Base-by-base conservation (phyloP, 2,329 filamentous ascomycete genomes). In the Penicillium fuscoglaucum region DNA sequence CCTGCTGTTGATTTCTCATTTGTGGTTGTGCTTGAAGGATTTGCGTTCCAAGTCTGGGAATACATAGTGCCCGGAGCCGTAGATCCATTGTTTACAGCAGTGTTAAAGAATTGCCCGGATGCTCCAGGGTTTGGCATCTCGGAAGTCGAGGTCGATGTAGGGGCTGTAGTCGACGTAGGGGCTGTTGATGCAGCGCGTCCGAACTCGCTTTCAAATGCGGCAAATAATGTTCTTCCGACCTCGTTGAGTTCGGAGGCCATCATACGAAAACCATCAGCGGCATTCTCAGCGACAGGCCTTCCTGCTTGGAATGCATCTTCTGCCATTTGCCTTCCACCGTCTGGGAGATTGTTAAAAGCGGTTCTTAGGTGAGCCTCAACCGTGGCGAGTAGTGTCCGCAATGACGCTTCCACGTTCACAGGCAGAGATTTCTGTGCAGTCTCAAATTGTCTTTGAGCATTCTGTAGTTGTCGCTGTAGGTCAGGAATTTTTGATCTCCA, bases 161-260 rank as follows among this genome's bases (percentile, higher is more conserved):
- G 24, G 5, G 45, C 61, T 58, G 47, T 53, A 29, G 13, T 52
- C 9, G 51, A 37, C 13, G 40, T 15, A 49, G 45, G 24, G 5
- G 52, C 61, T 58, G 47, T 53, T 48, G 24, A 57, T 45, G 31
- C 53, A 57, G 53, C 55, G 49, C 66, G 67, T 24, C 68, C 66
- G 51, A 76, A 69, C 47, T 75, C 74, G 15, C 65, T 59, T 55
- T 76, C 73, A 47, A 78, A 76, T 0, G 72, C 67, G 7, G 73
- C 61, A 53, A 75, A 74, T 19, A 79, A 60, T 9, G 74, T 73
- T 48, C 70, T 69, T 5, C 75, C 71, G 50, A 76, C 70, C 45
- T 77, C 66, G 46, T 75, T 74, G 45, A 80, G 63, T 47, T 78
- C 76, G n/a, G 68, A 65, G 4, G 77, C 72, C 63, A 81, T 72